These are phyloP conservation scores for Chaetomium tenue DNA, from an alignment of 495 filamentous ascomycete genomes.

Conservation along the genomic window DNA sequence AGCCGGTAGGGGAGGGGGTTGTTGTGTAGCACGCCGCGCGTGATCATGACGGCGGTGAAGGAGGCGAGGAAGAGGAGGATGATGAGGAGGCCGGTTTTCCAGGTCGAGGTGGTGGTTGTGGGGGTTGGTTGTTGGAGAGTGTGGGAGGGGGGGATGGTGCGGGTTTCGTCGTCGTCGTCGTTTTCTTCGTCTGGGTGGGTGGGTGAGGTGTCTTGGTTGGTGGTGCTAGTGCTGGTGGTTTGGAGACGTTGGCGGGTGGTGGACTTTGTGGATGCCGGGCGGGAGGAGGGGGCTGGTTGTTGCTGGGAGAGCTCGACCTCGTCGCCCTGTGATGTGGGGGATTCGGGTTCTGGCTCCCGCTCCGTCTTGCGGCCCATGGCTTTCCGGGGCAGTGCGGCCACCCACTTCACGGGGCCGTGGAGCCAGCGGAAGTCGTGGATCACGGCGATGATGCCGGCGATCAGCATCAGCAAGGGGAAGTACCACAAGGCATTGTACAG, in stretches of 20 bases:
- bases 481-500: slow-evolving; percentile 81
- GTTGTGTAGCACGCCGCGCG: slow-evolving; percentile 50
- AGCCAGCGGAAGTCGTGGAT: slow-evolving; percentile 61
- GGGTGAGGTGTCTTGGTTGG: not conserved
- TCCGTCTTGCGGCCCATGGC: slow-evolving; percentile 15
- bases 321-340: not conserved
- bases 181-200: not conserved
- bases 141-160: slow-evolving; percentile 35
- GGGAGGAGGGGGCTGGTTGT: slow-evolving; percentile 1
- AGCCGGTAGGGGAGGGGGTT: slow-evolving; percentile 56
- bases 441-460: slow-evolving; percentile 54
- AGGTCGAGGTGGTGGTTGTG: slow-evolving; percentile 34
- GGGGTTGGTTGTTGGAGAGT: not conserved
- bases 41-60: slow-evolving; percentile 60
- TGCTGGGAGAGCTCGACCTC: slow-evolving; percentile 4
- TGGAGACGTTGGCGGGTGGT: slow-evolving; percentile 53
- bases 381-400: slow-evolving; percentile 11
- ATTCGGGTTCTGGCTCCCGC: not conserved
- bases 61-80: slow-evolving; percentile 55
- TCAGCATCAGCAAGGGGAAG: slow-evolving; percentile 68
- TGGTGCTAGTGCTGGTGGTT: slow-evolving; percentile 38
- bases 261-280: slow-evolving; percentile 50
- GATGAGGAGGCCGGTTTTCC: slow-evolving; percentile 49
- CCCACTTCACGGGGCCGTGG: slow-evolving; percentile 31
- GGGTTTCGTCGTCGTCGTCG: slow-evolving; percentile 13